phyloP scores from a whole-genome alignment of 2,329 filamentous ascomycete species.

The Calcarisporium arbuscula region DNA sequence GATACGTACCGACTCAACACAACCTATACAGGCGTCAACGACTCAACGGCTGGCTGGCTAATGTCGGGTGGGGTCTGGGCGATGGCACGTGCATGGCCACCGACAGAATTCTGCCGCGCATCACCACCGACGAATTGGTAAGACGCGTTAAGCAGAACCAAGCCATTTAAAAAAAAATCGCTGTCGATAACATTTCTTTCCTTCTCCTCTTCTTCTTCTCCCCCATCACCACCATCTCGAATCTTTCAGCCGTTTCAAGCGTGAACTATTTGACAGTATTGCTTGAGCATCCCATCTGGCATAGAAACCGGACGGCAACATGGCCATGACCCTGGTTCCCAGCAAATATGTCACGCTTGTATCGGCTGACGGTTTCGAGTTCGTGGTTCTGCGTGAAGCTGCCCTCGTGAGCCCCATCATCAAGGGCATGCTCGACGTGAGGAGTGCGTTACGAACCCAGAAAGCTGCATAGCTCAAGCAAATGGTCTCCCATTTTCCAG shows the following conservation, averaged over 20 bases:
- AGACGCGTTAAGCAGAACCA: no score
- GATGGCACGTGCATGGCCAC: no score
- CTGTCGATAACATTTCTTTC: no score
- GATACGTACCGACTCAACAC: no score
- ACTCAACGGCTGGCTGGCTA: no score
- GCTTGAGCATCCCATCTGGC: background rate
- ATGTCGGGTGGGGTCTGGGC: no score
- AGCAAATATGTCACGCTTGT: conserved; percentile 73
- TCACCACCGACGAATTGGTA: no score
- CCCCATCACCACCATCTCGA: conserved; percentile 3
- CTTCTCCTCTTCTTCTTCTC: conserved; percentile 8
- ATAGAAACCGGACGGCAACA: conserved; percentile 1
- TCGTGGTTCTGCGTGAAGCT: conserved; percentile 65
- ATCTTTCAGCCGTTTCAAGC: no score
- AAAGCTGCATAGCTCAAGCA: background rate
- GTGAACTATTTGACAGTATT: background rate
- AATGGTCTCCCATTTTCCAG: conserved; percentile 2
- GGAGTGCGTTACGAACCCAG: conserved; percentile 38
- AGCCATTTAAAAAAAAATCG: no score
- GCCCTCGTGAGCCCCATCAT: conserved; percentile 65
- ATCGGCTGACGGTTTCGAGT: conserved; percentile 70
- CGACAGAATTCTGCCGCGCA: no score
- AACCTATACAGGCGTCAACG: no score
- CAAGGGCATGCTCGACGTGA: conserved; percentile 67
- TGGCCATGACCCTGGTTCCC: conserved; percentile 15